These are phyloP conservation scores for Metschnikowia koreensis DNA, from an alignment of 805 yeast species.

Conservation along the genomic window DNA sequence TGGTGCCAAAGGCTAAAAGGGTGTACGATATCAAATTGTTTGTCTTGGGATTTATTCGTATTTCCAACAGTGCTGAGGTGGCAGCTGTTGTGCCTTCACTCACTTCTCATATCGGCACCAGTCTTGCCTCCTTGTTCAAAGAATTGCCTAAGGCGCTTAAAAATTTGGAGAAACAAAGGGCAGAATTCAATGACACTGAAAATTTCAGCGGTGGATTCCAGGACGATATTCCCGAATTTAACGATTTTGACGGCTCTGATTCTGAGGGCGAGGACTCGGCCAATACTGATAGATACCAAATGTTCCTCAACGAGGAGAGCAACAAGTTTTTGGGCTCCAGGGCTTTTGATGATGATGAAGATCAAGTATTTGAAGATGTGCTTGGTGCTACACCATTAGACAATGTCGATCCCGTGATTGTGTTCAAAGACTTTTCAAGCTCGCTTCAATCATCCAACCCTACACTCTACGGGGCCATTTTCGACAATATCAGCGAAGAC, in stretches of 20 bases:
- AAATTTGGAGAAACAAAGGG: conserved; percentile 60
- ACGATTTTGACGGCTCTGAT: conserved; percentile 16
- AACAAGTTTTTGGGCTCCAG: conserved; percentile 31
- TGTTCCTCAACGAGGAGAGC: conserved; percentile 47
- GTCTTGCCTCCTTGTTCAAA: conserved; percentile 51
- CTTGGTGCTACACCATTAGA: conserved; percentile 24
- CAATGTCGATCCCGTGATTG: conserved; percentile 13
- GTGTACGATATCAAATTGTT: conserved; percentile 82
- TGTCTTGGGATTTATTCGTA: conserved; percentile 61
- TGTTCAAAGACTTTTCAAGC: conserved; percentile 16
- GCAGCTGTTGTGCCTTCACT: conserved; percentile 34
- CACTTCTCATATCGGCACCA: conserved; percentile 38
- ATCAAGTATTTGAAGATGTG: conserved; percentile 24
- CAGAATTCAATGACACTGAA: conserved; percentile 45
- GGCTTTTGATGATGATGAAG: conserved; percentile 22
- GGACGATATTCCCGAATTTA: conserved; percentile 7
- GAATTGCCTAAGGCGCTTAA: conserved; percentile 72
- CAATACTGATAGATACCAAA: conserved; percentile 43
- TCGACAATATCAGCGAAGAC: conserved; percentile 13
- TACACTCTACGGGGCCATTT: conserved; percentile 14
- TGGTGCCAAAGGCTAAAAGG: conserved; percentile 54
- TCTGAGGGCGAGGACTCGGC: conserved; percentile 24
- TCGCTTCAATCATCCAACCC: conserved; percentile 15
- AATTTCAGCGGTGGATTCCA: conserved; percentile 14
- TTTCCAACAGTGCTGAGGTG: conserved; percentile 26